phyloP scores from a whole-genome alignment of 2,329 filamentous ascomycete genomes.

The Tolypocladium album region DNA sequence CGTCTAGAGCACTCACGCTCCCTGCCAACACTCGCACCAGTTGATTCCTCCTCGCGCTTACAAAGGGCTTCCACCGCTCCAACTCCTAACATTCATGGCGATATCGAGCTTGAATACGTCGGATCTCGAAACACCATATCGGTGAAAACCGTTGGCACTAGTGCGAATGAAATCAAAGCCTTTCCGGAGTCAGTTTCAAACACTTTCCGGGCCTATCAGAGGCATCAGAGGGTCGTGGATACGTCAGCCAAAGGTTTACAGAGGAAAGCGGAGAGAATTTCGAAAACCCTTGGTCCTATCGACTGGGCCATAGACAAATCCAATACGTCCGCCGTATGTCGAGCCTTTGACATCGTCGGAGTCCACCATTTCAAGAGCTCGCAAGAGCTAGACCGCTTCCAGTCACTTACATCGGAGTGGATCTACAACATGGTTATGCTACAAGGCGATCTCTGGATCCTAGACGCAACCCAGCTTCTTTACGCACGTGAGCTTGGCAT shows the following conservation, averaged over 20 bases:
- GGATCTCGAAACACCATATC: background rate
- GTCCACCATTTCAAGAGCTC: background rate
- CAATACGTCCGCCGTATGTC: background rate
- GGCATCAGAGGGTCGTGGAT: background rate
- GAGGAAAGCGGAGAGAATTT: background rate
- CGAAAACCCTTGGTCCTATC: background rate
- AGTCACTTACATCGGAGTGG: background rate
- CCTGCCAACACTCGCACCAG: background rate
- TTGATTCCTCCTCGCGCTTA: background rate
- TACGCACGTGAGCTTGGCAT: background rate
- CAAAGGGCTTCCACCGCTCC: background rate
- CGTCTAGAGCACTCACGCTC: background rate
- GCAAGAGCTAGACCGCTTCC: background rate
- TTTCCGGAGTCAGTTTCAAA: background rate
- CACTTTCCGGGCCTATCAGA: background rate
- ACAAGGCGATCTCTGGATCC: background rate
- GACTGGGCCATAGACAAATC: background rate
- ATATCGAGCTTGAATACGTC: background rate
- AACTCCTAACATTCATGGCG: background rate
- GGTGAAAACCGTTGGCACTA: background rate
- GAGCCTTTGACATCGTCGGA: background rate
- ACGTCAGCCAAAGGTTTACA: background rate
- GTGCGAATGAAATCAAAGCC: background rate
- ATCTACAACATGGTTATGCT: background rate
- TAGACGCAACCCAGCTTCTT: background rate